Percentiles rank a stretch among this genome's conserved stretches.
These are phyloP conservation scores for Leishmania major DNA, from an alignment of 208 protist genomes.

Conservation along the genomic window DNA sequence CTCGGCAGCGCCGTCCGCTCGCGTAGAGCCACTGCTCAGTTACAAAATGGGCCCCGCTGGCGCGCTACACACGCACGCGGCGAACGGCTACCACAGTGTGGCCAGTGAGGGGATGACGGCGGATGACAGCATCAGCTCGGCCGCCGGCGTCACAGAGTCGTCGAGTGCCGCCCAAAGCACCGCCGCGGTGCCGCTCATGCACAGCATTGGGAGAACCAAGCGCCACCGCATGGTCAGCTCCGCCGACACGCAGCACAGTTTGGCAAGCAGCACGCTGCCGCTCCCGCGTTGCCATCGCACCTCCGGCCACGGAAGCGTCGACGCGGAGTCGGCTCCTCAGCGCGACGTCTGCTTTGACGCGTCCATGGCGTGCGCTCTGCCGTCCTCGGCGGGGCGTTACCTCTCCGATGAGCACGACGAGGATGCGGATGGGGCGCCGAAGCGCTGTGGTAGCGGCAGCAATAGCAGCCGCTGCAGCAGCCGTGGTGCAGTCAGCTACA, in stretches of 20 bases:
- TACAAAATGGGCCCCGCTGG: background rate
- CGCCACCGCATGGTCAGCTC: conserved; percentile 29
- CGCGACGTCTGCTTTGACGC: background rate
- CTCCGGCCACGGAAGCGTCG: background rate
- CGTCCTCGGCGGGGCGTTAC: background rate
- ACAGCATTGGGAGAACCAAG: conserved; percentile 6
- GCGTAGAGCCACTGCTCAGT: background rate
- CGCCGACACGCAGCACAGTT: conserved; percentile 30
- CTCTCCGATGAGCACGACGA: background rate
- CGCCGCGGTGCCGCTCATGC: background rate
- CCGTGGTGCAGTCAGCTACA: conserved; percentile 2
- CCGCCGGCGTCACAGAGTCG: background rate
- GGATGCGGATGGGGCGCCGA: background rate
- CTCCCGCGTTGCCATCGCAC: conserved; percentile 16
- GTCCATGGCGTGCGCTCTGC: background rate
- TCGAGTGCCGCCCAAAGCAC: background rate
- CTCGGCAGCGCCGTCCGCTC: background rate
- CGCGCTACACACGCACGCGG: background rate
- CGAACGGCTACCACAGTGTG: background rate
- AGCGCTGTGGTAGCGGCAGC: background rate
- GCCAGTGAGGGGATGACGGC: background rate
- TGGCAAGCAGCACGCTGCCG: conserved; percentile 21
- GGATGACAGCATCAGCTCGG: background rate
- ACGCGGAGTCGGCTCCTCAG: background rate
- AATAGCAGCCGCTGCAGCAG: background rate